phyloP scores from a whole-genome alignment of 2,329 filamentous ascomycete genomes.

The Trichoderma sp. region DNA sequence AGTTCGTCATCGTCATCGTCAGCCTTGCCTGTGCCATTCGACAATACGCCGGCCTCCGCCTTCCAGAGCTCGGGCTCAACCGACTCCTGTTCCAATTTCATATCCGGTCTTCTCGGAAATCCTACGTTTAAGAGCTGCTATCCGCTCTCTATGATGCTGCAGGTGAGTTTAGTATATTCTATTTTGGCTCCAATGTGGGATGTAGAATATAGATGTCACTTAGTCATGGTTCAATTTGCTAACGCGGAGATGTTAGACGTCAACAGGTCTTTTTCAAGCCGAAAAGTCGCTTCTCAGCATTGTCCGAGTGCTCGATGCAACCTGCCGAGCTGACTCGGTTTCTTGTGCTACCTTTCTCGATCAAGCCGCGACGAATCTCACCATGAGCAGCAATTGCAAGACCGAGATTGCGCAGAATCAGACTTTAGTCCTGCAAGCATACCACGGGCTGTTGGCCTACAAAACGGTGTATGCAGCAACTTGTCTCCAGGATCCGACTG shows the following conservation, averaged over 20 bases:
- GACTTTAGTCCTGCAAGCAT: constrained; percentile 69
- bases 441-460: constrained; percentile 74
- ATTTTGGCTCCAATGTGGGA: not conserved
- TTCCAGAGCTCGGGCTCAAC: constrained; percentile 53
- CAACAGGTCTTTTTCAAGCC: constrained; percentile 78
- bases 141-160: constrained; percentile 79
- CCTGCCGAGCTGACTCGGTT: constrained; percentile 67
- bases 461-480: constrained; percentile 74
- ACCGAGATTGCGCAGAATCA: constrained; percentile 67
- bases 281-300: constrained; percentile 69
- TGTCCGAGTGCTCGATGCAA: constrained; percentile 73
- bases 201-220: not conserved
- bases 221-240: constrained; percentile 19
- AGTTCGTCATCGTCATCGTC: not conserved
- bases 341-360: constrained; percentile 66
- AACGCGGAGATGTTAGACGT: constrained; percentile 57
- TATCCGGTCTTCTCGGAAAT: constrained; percentile 64
- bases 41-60: constrained; percentile 61
- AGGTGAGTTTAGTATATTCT: constrained; percentile 49
- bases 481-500: constrained; percentile 68
- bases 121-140: constrained; percentile 70
- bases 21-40: constrained; percentile 63
- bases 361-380: constrained; percentile 63
- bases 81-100: constrained; percentile 62
- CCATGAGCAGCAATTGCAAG: constrained; percentile 62